phyloP scores from a whole-genome alignment of 257 asterid species.

The Buddleja alternifolia region DNA sequence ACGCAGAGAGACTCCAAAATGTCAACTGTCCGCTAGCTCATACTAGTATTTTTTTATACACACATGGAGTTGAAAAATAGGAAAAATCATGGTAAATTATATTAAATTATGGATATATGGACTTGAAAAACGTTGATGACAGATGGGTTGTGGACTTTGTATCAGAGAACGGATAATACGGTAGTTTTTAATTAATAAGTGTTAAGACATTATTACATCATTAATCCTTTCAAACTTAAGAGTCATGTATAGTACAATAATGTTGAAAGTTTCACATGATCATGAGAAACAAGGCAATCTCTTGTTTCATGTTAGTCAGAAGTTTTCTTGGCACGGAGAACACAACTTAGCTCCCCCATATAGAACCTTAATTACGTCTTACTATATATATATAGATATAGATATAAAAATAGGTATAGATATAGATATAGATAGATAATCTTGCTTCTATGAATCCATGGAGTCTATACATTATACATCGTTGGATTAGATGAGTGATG shows the following conservation, averaged over 20 bases:
- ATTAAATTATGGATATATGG: conserved; percentile 18
- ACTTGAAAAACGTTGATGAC: conserved; percentile 41
- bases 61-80: conserved; percentile 40
- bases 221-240: conserved; percentile 1
- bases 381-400: too few species aligned
- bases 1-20: conserved; percentile 35
- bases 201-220: background rate
- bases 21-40: conserved; percentile 46
- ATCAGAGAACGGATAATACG: conserved; percentile 37
- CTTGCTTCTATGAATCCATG: too few species aligned
- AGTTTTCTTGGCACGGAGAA: background rate
- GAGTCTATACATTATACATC: too few species aligned
- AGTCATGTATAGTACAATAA: conserved; percentile 13
- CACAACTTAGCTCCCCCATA: background rate
- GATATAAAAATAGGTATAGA: too few species aligned
- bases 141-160: conserved; percentile 41
- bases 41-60: conserved; percentile 9
- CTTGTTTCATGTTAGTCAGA: conserved; percentile 23
- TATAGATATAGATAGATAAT: too few species aligned
- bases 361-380: too few species aligned
- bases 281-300: conserved; percentile 33
- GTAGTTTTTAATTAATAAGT: conserved; percentile 26
- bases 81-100: conserved; percentile 7
- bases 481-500: too few species aligned
- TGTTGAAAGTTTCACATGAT: conserved; percentile 26